Evolutionary conservation across 805 yeast genomes (phyloP), one percentile per base, ranked within the genome.

Genomic region (Brettanomyces anomalus): DNA sequence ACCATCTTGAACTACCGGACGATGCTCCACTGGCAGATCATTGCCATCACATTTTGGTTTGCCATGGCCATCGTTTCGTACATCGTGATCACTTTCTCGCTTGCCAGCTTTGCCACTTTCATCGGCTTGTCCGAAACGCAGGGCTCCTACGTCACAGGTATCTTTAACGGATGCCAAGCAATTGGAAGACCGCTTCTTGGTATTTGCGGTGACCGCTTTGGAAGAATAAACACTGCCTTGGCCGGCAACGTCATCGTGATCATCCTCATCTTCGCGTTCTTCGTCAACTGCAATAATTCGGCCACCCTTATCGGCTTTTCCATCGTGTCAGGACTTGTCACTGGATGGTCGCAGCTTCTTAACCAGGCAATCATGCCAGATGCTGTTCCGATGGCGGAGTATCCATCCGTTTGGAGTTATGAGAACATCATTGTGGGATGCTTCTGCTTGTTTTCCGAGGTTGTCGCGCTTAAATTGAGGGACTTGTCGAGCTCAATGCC

Each of bases 161-260:
- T 69, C 10, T 52, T 72, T 43, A 73, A 71, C 46, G 64, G 68
- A 7, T 64, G 68, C 0, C 79, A 75, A 51, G 58, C 65, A 5
- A 46, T 73, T 14, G 79, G 79, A 5, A 61, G 81, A 51, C 76
- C 78, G 2, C 7, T 54, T 11, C 64, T 73, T 52, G 81, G 79
- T 0, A 47, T 62, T 3, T 28, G 61, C 1, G 70, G 74, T 42
- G 78, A 73, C 44, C 58, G 55, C 34, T 53, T 57, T 39, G 81
- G 81, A 1, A 60, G 76, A 46, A 58, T 70, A 4, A 75, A 75
- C 48, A 55, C 67, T 20, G 64, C 76, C 3, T 53, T 66, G 13
- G 26, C 53, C 8, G 51, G 66, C 1, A 62, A 72, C 2, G 16
- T 55, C 3, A 45, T 68, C 5, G 56, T 67, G 19, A 48, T 61